Conservation (phyloP, 768 basidiomycete genomes). For the Xerocomus brunneocitrinus region DNA sequence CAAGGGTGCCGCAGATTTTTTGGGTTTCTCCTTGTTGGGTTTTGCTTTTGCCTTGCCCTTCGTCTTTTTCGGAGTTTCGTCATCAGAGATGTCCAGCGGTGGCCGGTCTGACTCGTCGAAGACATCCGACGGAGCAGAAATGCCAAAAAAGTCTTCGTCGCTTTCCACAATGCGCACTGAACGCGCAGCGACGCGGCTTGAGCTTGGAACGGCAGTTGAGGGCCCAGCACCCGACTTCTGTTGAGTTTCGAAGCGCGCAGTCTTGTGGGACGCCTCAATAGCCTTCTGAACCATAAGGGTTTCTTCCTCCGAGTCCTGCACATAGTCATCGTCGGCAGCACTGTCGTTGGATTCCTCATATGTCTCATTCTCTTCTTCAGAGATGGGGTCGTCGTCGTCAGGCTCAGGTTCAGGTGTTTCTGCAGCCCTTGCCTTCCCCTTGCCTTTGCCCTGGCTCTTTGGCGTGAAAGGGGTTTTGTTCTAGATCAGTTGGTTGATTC, state of each 20-base stretch:
- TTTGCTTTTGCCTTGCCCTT: conserved; percentile 32
- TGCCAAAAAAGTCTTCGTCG: conserved; percentile 9
- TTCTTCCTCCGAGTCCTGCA: conserved; percentile 35
- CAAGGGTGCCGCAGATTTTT: neutral
- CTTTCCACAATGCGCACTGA: conserved; percentile 1
- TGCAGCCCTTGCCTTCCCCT: conserved; percentile 24
- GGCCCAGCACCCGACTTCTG: conserved; percentile 30
- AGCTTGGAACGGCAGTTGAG: conserved; percentile 36
- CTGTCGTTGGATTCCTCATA: conserved; percentile 48
- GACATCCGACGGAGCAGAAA: conserved; percentile 2
- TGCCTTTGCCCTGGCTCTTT: conserved; percentile 26
- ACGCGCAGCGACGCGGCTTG: conserved; percentile 37
- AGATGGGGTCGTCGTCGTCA: conserved; percentile 25
- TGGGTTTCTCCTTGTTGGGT: conserved; percentile 13
- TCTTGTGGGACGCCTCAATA: conserved; percentile 49
- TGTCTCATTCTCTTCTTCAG: conserved; percentile 37
- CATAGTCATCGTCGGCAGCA: conserved; percentile 48
- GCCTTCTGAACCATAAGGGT: conserved; percentile 53
- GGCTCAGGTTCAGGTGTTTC: conserved; percentile 26
- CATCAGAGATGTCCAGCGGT: conserved; percentile 8
- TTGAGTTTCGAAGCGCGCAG: conserved; percentile 26
- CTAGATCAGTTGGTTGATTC: conserved; percentile 16
- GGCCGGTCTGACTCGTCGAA: conserved; percentile 8
- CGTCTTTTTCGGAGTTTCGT: conserved; percentile 23
- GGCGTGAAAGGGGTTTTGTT: neutral